Percentiles rank a stretch among this genome's conserved stretches.
phyloP scores from a whole-genome alignment of 805 yeast species.

The Starmerella floricola region DNA sequence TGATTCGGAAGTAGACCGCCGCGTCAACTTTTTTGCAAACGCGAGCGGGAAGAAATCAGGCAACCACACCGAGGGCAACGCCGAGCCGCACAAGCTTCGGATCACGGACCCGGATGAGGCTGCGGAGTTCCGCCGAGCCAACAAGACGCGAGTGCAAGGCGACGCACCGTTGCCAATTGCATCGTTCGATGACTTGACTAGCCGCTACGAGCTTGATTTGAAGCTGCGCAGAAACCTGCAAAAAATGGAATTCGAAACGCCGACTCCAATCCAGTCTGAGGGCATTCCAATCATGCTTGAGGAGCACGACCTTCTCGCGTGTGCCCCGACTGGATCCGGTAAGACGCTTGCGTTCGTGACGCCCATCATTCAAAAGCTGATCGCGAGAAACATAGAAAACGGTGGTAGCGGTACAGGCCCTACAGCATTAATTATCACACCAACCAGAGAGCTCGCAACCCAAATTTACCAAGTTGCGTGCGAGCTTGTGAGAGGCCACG shows the following conservation, averaged over 20 bases:
- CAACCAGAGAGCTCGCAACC: slow-evolving; percentile 85
- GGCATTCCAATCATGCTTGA: slow-evolving; percentile 64
- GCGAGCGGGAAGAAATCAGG: neutral
- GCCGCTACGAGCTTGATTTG: slow-evolving; percentile 54
- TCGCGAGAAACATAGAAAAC: slow-evolving; percentile 12
- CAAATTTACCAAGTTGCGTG: slow-evolving; percentile 67
- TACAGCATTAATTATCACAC: slow-evolving; percentile 72
- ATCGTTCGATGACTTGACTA: slow-evolving; percentile 67
- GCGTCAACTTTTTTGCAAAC: slow-evolving; percentile 61
- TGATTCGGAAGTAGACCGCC: slow-evolving; percentile 47
- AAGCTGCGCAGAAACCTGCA: slow-evolving; percentile 50
- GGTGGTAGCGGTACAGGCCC: too few relatives aligned
- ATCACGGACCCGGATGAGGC: slow-evolving; percentile 52
- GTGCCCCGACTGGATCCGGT: slow-evolving; percentile 99
- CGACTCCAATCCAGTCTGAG: slow-evolving; percentile 90
- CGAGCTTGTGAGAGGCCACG: slow-evolving; percentile 44
- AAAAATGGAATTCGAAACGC: slow-evolving; percentile 61
- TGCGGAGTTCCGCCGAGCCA: slow-evolving; percentile 41
- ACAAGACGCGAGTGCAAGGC: slow-evolving; percentile 65
- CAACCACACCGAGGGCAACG: neutral
- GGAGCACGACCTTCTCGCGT: slow-evolving; percentile 69
- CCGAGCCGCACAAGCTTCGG: slow-evolving; percentile 11
- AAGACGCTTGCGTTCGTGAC: slow-evolving; percentile 82
- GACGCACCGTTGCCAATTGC: slow-evolving; percentile 89
- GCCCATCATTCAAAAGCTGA: slow-evolving; percentile 57